phyloP scores from a whole-genome alignment of 495 filamentous ascomycete genomes.

The Sporormia fimetaria region DNA sequence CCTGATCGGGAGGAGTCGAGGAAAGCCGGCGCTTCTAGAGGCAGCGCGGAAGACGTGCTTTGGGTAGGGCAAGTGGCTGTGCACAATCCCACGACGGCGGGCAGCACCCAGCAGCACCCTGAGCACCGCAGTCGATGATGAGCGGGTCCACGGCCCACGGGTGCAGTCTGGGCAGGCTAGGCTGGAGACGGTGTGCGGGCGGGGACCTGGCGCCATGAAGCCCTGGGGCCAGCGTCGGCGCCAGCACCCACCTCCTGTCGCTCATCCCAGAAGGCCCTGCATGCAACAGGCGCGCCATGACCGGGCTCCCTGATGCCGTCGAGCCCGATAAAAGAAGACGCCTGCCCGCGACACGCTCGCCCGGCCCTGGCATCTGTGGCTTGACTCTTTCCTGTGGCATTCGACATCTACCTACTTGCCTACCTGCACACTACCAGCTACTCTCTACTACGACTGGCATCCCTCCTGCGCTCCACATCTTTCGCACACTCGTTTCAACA shows the following conservation, averaged over 20 bases:
- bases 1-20: constrained; percentile 15
- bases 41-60: constrained; percentile 4
- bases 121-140: too few relatives aligned
- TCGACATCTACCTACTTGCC: too few relatives aligned
- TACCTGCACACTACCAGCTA: too few relatives aligned
- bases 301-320: constrained; percentile 19
- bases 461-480: constrained; percentile 9
- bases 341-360: constrained; percentile 12
- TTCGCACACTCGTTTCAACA: constrained; percentile 14
- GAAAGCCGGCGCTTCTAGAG: constrained; percentile 5
- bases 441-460: too few relatives aligned
- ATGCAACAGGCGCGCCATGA: constrained; percentile 13
- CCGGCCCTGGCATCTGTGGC: constrained; percentile 20
- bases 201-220: too few relatives aligned
- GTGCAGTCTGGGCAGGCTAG: too few relatives aligned
- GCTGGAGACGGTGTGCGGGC: too few relatives aligned
- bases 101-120: too few relatives aligned
- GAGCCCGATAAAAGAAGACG: constrained; percentile 25
- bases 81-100: too few relatives aligned
- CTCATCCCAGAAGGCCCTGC: background rate
- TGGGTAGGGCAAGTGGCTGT: constrained; percentile 17
- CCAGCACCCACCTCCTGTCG: constrained; percentile 1
- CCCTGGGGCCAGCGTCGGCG: too few relatives aligned
- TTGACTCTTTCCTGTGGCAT: constrained; percentile 23
- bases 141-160: too few relatives aligned